phyloP scores from a whole-genome alignment of 805 yeast genomes.

The Candida verbasci region DNA sequence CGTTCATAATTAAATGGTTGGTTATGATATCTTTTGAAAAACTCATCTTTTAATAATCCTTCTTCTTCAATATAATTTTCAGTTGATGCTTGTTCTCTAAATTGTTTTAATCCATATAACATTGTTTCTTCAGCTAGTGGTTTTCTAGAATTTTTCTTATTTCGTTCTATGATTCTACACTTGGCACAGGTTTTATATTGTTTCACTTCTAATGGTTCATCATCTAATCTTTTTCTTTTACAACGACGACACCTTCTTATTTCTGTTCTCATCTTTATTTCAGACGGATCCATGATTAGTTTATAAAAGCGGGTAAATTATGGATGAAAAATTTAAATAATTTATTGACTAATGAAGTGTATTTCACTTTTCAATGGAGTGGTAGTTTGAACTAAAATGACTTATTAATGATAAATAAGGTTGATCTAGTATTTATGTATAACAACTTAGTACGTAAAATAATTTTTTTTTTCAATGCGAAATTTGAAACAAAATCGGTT shows the following conservation, averaged over 20 bases:
- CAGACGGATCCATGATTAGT: no score
- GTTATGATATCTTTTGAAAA: slow-evolving; percentile 11
- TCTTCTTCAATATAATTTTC: slow-evolving; percentile 31
- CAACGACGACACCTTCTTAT: slow-evolving; percentile 51
- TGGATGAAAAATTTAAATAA: no score
- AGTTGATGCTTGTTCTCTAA: slow-evolving; percentile 34
- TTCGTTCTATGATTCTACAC: slow-evolving; percentile 52
- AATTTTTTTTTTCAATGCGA: slow-evolving; percentile 5
- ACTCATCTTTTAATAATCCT: slow-evolving; percentile 15
- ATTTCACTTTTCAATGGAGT: no score
- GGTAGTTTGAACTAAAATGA: no score
- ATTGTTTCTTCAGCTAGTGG: slow-evolving; percentile 45
- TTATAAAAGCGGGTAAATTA: background rate
- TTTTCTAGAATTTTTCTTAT: slow-evolving; percentile 39
- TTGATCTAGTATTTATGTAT: background rate
- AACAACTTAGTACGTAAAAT: no score
- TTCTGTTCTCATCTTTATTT: slow-evolving; percentile 12
- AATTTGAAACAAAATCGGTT: background rate
- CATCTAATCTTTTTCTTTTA: slow-evolving; percentile 50
- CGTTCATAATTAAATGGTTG: slow-evolving; percentile 13
- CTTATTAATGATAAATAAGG: background rate
- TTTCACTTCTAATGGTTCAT: slow-evolving; percentile 52
- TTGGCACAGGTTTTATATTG: slow-evolving; percentile 57
- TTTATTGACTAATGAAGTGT: no score
- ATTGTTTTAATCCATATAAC: slow-evolving; percentile 42